phyloP scores from a whole-genome alignment of 106 monocot species.

The Dioscorea alata region DNA sequence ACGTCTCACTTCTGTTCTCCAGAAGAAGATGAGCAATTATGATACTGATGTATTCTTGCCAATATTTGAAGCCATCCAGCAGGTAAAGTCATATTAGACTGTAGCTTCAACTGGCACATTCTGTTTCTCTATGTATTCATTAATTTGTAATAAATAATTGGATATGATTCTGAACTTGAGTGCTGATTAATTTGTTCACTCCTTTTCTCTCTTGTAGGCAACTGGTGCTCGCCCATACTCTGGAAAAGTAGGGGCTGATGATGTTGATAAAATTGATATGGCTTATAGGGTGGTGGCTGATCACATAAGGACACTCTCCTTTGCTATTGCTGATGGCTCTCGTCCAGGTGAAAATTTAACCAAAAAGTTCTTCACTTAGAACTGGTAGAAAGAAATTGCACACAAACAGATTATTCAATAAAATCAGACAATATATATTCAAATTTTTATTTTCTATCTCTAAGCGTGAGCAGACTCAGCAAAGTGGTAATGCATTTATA shows the following conservation, averaged over 20 bases:
- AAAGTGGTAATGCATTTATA: not conserved
- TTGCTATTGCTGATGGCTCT: conserved; percentile 97
- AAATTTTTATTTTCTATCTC: too few relatives aligned
- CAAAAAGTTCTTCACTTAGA: too few relatives aligned
- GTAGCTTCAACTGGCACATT: too few relatives aligned
- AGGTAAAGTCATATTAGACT: conserved; percentile 30
- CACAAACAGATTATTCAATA: too few relatives aligned
- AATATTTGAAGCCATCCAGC: conserved; percentile 80
- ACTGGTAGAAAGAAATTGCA: too few relatives aligned
- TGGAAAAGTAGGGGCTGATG: conserved; percentile 73
- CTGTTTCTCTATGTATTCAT: too few relatives aligned
- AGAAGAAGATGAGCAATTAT: conserved; percentile 95
- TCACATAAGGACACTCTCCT: conserved; percentile 88
- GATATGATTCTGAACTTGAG: too few relatives aligned
- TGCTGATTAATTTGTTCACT: not conserved
- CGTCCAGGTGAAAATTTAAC: conserved; percentile 49
- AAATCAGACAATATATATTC: too few relatives aligned
- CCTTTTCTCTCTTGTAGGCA: conserved; percentile 28
- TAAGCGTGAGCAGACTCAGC: not conserved
- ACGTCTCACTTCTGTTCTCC: conserved; percentile 84
- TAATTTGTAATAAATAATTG: too few relatives aligned
- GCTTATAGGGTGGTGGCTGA: conserved; percentile 94
- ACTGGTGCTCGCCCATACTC: conserved; percentile 71
- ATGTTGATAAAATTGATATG: conserved; percentile 84
- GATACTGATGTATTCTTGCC: conserved; percentile 91